Evolutionary conservation across 1,284 basidiomycete species (phyloP).

Genomic region (Austroboletus niveus): DNA sequence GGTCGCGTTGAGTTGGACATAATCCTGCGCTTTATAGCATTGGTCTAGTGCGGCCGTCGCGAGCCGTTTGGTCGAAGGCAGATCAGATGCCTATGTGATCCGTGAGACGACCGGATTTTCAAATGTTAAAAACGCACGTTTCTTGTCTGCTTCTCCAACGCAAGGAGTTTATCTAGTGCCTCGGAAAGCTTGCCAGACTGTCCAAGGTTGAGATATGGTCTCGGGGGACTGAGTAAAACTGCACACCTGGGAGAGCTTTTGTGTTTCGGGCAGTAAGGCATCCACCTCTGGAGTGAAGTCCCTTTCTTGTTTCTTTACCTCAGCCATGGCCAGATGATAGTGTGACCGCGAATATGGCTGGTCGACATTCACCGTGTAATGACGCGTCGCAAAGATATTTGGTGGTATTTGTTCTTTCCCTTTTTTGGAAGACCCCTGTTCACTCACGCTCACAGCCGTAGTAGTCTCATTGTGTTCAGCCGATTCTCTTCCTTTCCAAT

Average conservation of each 20-base stretch:
- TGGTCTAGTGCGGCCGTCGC: constrained; percentile 73
- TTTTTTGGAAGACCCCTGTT: constrained; percentile 25
- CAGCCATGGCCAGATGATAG: constrained; percentile 57
- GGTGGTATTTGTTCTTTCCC: constrained; percentile 37
- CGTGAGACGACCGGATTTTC: constrained; percentile 9
- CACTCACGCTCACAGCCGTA: background rate
- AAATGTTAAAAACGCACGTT: constrained; percentile 60
- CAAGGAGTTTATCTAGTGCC: constrained; percentile 86
- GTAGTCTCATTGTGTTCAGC: constrained; percentile 10
- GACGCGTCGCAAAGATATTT: constrained; percentile 63
- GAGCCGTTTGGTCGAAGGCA: constrained; percentile 85
- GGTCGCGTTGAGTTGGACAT: constrained; percentile 69
- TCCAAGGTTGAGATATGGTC: constrained; percentile 5
- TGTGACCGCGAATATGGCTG: constrained; percentile 34
- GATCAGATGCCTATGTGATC: constrained; percentile 78
- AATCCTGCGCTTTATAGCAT: constrained; percentile 71
- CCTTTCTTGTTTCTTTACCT: constrained; percentile 77
- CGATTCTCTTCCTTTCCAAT: constrained; percentile 21
- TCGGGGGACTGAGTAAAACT: background rate
- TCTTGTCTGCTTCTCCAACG: constrained; percentile 93
- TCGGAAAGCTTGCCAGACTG: constrained; percentile 81
- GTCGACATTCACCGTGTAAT: constrained; percentile 44
- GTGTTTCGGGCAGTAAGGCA: constrained; percentile 55
- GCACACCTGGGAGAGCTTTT: constrained; percentile 53
- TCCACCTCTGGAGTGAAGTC: constrained; percentile 74